Conservation (phyloP, 2,329 filamentous ascomycete species). For the Paraphoma sp. region DNA sequence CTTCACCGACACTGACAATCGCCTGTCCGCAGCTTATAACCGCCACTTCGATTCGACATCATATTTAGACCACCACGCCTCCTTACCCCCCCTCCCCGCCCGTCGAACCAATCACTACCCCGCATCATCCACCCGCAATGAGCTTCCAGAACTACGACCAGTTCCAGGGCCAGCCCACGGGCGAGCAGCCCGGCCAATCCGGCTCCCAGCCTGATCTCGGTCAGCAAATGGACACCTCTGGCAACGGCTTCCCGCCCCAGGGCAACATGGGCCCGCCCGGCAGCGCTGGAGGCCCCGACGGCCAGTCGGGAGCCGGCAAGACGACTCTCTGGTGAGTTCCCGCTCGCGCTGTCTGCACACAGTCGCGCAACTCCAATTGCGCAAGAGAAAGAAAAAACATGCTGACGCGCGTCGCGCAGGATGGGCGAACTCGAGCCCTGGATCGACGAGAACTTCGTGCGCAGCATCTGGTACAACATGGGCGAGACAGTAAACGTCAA, state of each 20-base stretch:
- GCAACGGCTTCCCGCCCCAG: conserved; percentile 56
- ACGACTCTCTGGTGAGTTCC: conserved; percentile 60
- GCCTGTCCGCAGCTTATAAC: conserved; percentile 24
- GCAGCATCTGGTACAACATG: conserved; percentile 91
- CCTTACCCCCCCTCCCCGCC: conserved; percentile 20
- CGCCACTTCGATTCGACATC: conserved; percentile 30
- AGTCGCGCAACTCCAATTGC: not conserved
- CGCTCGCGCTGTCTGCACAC: not conserved
- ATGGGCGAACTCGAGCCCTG: conserved; percentile 99
- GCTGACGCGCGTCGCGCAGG: conserved; percentile 60
- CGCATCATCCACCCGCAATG: conserved; percentile 59
- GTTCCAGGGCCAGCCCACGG: conserved; percentile 66
- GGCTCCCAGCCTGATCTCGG: conserved; percentile 59
- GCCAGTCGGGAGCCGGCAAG: conserved; percentile 53
- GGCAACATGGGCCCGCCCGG: conserved; percentile 55
- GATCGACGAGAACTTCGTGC: conserved; percentile 99
- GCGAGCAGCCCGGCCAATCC: conserved; percentile 56
- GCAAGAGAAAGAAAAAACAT: not conserved
- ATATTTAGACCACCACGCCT: conserved; percentile 41
- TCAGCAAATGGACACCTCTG: conserved; percentile 63
- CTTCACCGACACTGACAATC: conserved; percentile 37
- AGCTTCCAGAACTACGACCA: conserved; percentile 71
- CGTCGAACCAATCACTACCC: conserved; percentile 21
- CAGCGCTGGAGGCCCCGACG: conserved; percentile 41
- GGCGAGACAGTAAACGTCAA: conserved; percentile 97